Evolutionary conservation across 2,329 filamentous ascomycete species (phyloP), one percentile per base, ranked within the genome.

Genomic region (Fusarium anthophilum): DNA sequence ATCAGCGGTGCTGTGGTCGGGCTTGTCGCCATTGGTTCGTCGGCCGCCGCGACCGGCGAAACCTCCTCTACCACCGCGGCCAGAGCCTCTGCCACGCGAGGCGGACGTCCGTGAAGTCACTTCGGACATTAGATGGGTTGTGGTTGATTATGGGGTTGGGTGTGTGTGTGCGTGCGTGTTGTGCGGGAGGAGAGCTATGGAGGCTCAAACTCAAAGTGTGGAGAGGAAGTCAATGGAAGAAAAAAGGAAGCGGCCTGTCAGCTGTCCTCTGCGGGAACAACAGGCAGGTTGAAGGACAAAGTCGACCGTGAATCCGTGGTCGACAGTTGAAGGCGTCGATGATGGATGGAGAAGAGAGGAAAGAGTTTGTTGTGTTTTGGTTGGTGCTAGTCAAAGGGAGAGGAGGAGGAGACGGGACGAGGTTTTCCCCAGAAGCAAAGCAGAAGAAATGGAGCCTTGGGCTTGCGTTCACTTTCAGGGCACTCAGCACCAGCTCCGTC

Each of bases 81-180:
- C 90, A 83, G 94, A 93, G 87, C 94, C 94, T 90, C 96, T 93
- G 86, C 96, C 95, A 87, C 96, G 94, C 88, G 91, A 85, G 86
- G 94, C 91, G 84, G 91, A 89, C 83, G 93, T 90, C 89, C 95
- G 91, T 86, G 93, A 90, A 89, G 95, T 93, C 87, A 94, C 91
- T 90, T 98, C 96, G 90, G 96, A 97, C 96, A 98, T 98, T 87
- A 84, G 85, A 83, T 80, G 81, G 80, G 78, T 83, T 83, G 79
- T 77, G 83, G 81, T 81, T 84, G 80, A 82, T 80, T 77, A 63
- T 79, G 64, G 64, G 51, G 77, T 77, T 77, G 74, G 76, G 74
- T 77, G 76, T 61, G 63, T 61, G 63, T 64, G 70, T 58, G 70
- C 51, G 66, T 75, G 57, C 50, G 56, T 69, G 66, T 76, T 72